phyloP scores from a whole-genome alignment of 495 filamentous ascomycete genomes.

The Arthonia radiata region DNA sequence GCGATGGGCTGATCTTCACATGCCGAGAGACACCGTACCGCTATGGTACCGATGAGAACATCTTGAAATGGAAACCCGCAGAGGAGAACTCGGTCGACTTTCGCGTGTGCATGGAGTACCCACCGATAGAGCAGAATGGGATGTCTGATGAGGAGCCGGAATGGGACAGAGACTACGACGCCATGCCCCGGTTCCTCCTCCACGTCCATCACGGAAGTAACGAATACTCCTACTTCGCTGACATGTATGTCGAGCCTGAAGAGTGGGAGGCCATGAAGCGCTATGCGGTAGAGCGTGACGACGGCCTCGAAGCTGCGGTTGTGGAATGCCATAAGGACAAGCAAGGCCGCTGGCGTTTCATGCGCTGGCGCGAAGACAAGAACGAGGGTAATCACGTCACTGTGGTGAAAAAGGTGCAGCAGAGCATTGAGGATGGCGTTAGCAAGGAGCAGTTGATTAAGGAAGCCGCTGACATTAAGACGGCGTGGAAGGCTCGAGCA shows the following conservation, averaged over 20 bases:
- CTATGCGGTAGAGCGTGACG: constrained; percentile 14
- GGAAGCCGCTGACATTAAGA: constrained; percentile 32
- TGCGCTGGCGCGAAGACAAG: constrained; percentile 74
- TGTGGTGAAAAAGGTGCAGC: constrained; percentile 55
- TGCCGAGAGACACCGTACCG: constrained; percentile 65
- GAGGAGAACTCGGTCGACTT: constrained; percentile 89
- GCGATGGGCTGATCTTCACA: constrained; percentile 92
- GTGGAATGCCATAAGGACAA: constrained; percentile 69
- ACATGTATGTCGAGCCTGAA: constrained; percentile 39
- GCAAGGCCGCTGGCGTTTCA: constrained; percentile 50
- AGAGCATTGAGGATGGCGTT: constrained; percentile 56
- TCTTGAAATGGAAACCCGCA: constrained; percentile 91
- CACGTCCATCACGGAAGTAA: constrained; percentile 29
- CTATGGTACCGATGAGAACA: constrained; percentile 73
- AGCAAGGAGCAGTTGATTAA: constrained; percentile 38
- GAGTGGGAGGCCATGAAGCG: constrained; percentile 70
- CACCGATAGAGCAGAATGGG: no score
- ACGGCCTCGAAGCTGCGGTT: constrained; percentile 55
- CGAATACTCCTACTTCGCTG: constrained; percentile 33
- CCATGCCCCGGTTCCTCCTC: constrained; percentile 29
- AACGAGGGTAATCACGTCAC: constrained; percentile 65
- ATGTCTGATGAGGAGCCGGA: constrained; percentile 43
- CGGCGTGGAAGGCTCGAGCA: constrained; percentile 37
- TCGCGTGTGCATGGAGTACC: constrained; percentile 52
- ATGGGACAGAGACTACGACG: constrained; percentile 42